Base-by-base conservation (phyloP, 2,329 filamentous ascomycete species). In the Waltergamsia citrina region DNA sequence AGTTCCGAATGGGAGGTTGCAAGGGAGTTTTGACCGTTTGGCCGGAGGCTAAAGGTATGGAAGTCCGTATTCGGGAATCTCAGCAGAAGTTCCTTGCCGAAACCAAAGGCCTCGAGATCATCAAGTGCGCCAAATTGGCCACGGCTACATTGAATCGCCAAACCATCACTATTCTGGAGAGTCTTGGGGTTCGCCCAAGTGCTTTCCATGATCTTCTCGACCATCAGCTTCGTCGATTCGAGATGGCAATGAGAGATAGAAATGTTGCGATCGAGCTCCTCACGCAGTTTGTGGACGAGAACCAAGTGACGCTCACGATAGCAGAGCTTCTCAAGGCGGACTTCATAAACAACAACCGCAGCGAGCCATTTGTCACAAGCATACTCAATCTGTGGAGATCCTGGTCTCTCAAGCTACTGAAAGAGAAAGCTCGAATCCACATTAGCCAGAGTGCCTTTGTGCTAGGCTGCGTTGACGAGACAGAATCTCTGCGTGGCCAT, bases 1-100 rank as follows among this genome's bases (percentile, higher is more conserved):
- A 98, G 47, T 94, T 96, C 48, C 83, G 92, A 7, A 76, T 95
- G 47, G 88, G 85, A 7, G 92, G 92, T 2, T 88, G 80, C 59
- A 98, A 98, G 59, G 92, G 92, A 0, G 78, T 98, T 11, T 65
- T 98, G 14, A 76, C 78, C 0, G 68, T 86, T 4, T 90, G 85
- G 57, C 74, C 82, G 0, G 69, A 80, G 5, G 73, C 79, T 8
- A 71, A 70, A 39, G 70, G 69, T 1, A 72, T 69, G 20, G 75
- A 88, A 37, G 72, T 96, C 1, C 78, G 85, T 34, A 78, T 95
- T 33, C 78, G 92, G 3, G 73, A 76, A 11, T 94, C 85, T 10
- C 92, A 98, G 50, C 71, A 82, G 48, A 98, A 98, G 54, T 98
- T 98, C 50, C 65, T 71, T 15, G 74, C 84, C 0, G 56, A 63